phyloP scores from a whole-genome alignment of 116 monocot genomes.

The Phalaenopsis hybrid region DNA sequence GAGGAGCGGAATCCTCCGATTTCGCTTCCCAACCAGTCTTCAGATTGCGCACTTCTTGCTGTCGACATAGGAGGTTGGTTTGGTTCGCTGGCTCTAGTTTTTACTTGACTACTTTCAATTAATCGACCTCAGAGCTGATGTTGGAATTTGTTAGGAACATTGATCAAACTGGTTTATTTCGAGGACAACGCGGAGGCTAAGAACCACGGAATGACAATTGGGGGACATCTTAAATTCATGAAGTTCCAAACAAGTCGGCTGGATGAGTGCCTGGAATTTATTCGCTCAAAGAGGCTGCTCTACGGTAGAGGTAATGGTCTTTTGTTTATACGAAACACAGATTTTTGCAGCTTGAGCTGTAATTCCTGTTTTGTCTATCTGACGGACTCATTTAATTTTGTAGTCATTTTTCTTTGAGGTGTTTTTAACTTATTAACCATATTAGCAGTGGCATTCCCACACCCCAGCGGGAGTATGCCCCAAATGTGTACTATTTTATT shows the following conservation, averaged over 20 bases:
- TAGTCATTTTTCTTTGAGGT: not conserved
- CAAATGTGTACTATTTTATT: too few relatives aligned
- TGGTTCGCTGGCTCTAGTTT: not conserved
- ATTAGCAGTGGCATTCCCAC: not conserved
- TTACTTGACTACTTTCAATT: not conserved
- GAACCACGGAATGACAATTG: not conserved
- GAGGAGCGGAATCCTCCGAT: constrained; percentile 52
- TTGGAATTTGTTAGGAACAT: constrained; percentile 32
- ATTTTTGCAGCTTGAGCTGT: not conserved
- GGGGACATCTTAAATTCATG: constrained; percentile 30
- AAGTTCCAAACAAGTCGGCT: constrained; percentile 32
- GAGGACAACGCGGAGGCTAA: constrained; percentile 5
- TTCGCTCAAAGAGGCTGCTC: constrained; percentile 24
- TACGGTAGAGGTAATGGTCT: constrained; percentile 8
- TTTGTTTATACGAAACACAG: not conserved
- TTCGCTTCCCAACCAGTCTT: constrained; percentile 36
- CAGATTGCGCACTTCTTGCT: constrained; percentile 32
- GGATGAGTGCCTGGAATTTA: constrained; percentile 42
- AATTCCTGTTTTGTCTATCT: not conserved
- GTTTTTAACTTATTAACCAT: not conserved
- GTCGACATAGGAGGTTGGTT: constrained; percentile 61
- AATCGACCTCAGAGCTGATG: constrained; percentile 4
- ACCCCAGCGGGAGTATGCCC: too few relatives aligned
- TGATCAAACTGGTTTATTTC: constrained; percentile 72
- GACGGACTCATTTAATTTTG: not conserved